Percentiles rank a stretch among this genome's conserved stretches.
phyloP scores from a whole-genome alignment of 352 stramenopile species.

The Globisporangium mamillatum region DNA sequence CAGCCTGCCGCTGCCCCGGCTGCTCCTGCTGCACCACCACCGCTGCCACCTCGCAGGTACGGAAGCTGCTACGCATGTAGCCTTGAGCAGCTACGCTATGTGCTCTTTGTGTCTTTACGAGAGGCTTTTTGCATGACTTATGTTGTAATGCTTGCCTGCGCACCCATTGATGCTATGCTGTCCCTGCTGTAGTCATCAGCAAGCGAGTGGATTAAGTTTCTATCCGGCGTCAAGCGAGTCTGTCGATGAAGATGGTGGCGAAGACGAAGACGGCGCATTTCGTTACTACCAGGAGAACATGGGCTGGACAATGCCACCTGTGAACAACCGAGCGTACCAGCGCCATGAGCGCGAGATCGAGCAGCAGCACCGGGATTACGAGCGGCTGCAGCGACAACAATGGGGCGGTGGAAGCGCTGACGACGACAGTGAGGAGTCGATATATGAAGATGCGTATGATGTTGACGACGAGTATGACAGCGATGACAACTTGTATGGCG shows the following conservation, averaged over 20 bases:
- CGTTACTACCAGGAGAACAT: conserved; percentile 1
- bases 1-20: background rate
- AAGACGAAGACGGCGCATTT: conserved; percentile 2
- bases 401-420: background rate
- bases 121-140: background rate
- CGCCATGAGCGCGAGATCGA: background rate
- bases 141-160: background rate
- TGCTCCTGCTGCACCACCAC: background rate
- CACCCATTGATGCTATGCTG: background rate
- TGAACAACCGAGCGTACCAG: background rate
- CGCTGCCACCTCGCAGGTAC: background rate
- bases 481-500: conserved; percentile 9
- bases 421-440: background rate
- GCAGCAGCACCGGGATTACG: background rate
- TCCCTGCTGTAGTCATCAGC: background rate
- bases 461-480: conserved; percentile 14
- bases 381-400: background rate
- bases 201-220: background rate
- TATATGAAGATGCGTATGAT: conserved; percentile 12
- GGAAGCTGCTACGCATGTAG: background rate
- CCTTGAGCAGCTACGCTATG: background rate
- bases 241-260: background rate
- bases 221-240: background rate
- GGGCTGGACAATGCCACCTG: background rate
- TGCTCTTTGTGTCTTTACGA: background rate